A percentile compares a stretch with the other conserved stretches of the same genome.
Conservation (phyloP, 768 basidiomycete genomes). For the Lentinula sp. region DNA sequence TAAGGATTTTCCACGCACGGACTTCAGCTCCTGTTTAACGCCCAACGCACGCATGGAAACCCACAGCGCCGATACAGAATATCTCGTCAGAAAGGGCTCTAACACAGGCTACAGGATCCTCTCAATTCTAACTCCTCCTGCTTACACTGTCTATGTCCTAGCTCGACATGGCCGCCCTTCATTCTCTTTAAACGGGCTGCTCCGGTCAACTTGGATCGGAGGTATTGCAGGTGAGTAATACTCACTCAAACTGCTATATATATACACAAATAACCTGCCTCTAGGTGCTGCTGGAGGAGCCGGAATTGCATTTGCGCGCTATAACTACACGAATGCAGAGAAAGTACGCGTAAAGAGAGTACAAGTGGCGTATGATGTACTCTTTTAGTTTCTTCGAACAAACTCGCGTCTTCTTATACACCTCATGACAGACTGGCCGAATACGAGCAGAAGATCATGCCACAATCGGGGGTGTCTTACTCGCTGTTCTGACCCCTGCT, state of each 20-base stretch:
- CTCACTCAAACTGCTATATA: not conserved
- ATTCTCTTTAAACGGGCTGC: conserved; percentile 52
- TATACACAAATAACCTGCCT: not conserved
- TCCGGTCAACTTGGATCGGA: conserved; percentile 72
- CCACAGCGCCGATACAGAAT: conserved; percentile 54
- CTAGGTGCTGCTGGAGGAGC: conserved; percentile 48
- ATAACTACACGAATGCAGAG: conserved; percentile 45
- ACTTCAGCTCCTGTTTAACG: not conserved
- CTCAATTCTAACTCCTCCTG: conserved; percentile 58
- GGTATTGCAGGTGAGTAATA: conserved; percentile 47
- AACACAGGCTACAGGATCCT: conserved; percentile 58
- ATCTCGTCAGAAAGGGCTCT: conserved; percentile 48
- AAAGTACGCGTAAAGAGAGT: conserved; percentile 44
- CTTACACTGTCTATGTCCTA: conserved; percentile 49
- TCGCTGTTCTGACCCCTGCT: conserved; percentile 59
- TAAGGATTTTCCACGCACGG: not conserved
- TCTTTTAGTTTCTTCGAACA: conserved; percentile 9
- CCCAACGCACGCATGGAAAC: conserved; percentile 12
- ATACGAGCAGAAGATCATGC: conserved; percentile 69
- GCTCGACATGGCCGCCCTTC: conserved; percentile 48
- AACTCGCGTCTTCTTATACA: not conserved
- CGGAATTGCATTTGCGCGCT: conserved; percentile 54
- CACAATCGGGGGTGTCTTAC: conserved; percentile 65
- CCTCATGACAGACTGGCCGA: conserved; percentile 38
- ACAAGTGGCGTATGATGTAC: conserved; percentile 53